Conservation (phyloP, 306 rosid species). For the Vicia faba region DNA sequence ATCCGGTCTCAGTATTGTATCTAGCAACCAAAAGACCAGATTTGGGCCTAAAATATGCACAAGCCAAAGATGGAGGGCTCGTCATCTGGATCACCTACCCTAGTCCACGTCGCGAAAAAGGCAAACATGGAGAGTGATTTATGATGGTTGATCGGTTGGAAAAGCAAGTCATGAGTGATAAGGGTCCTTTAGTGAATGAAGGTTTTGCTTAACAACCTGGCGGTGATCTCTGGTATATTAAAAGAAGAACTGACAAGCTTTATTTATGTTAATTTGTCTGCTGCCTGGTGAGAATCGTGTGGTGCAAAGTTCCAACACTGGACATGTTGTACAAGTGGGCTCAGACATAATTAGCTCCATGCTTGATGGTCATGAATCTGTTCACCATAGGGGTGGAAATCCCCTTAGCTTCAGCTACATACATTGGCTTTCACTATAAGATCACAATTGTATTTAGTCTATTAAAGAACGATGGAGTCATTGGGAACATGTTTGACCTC, state of each 20-base stretch:
- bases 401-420: background rate
- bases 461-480: background rate
- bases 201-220: background rate
- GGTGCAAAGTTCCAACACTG: background rate
- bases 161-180: background rate
- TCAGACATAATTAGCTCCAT: slow-evolving; percentile 7
- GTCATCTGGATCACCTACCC: background rate
- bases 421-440: background rate
- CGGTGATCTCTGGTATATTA: too few relatives aligned
- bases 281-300: background rate
- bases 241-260: background rate
- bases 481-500: background rate
- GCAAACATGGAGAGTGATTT: background rate
- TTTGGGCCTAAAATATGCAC: background rate
- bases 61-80: background rate
- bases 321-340: background rate
- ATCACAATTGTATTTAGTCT: background rate
- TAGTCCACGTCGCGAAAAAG: background rate
- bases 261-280: background rate
- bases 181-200: background rate
- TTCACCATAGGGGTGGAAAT: background rate
- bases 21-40: background rate
- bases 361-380: background rate
- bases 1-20: background rate
- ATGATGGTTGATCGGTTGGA: background rate